phyloP scores from a whole-genome alignment of 2,329 filamentous ascomycete species.

The Aspergillus sp. region DNA sequence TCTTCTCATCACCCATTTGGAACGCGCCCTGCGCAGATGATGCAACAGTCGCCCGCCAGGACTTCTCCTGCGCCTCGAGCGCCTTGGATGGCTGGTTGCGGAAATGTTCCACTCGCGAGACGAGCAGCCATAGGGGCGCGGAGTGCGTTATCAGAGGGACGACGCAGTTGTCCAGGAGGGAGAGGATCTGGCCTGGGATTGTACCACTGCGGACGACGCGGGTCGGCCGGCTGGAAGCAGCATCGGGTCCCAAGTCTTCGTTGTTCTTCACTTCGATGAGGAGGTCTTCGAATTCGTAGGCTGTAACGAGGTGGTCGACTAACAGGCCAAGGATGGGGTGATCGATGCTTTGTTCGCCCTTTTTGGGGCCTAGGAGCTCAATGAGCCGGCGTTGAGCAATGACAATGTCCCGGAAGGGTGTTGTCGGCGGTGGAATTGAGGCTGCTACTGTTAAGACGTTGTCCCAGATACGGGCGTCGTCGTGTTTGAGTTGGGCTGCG shows the following conservation, averaged over 20 bases:
- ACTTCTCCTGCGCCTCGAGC: constrained; percentile 78
- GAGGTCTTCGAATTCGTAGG: constrained; percentile 31
- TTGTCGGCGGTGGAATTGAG: constrained; percentile 60
- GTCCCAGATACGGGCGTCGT: constrained; percentile 92
- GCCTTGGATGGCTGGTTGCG: constrained; percentile 61
- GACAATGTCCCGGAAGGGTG: constrained; percentile 64
- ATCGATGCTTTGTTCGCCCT: constrained; percentile 73
- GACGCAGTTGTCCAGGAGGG: constrained; percentile 65
- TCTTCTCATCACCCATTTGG: constrained; percentile 49
- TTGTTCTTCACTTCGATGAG: constrained; percentile 23
- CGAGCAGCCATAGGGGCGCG: constrained; percentile 65
- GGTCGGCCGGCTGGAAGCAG: constrained; percentile 8
- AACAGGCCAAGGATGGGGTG: constrained; percentile 62
- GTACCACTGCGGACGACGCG: constrained; percentile 48
- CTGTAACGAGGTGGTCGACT: constrained; percentile 59
- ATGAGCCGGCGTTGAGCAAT: constrained; percentile 67
- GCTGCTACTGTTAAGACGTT: constrained; percentile 85
- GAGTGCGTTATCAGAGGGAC: constrained; percentile 77
- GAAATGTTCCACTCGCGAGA: constrained; percentile 66
- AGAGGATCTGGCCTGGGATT: constrained; percentile 46
- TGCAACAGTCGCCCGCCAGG: constrained; percentile 64
- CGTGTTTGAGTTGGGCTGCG: constrained; percentile 71
- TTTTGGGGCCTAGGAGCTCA: constrained; percentile 56
- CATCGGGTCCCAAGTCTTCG: constrained; percentile 15
- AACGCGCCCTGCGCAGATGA: constrained; percentile 37